Percentiles rank a stretch among this genome's conserved stretches.
Conservation (phyloP, 306 rosid species). For the Cucumis hystrix region DNA sequence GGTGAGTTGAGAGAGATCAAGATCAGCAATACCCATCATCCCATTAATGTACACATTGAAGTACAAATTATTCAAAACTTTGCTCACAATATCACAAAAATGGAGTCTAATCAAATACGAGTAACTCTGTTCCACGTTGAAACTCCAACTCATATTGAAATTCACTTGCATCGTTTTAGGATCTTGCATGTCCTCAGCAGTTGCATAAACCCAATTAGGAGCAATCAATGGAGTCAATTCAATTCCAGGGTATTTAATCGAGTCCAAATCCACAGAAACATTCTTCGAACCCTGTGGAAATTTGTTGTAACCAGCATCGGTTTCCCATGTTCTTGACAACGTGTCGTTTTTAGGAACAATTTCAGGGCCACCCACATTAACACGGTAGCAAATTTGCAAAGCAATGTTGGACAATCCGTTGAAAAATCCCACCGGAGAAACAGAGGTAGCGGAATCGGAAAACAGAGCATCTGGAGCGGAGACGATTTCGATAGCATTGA, state of each 20-base stretch:
- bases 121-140: slow-evolving; percentile 41
- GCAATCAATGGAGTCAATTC: slow-evolving; percentile 41
- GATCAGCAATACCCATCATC: slow-evolving; percentile 23
- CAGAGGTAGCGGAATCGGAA: slow-evolving; percentile 23
- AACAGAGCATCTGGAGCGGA: slow-evolving; percentile 58
- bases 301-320: slow-evolving; percentile 31
- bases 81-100: slow-evolving; percentile 80
- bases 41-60: slow-evolving; percentile 57
- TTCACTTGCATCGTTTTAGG: slow-evolving; percentile 17
- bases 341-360: slow-evolving; percentile 36
- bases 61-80: slow-evolving; percentile 21
- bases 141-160: slow-evolving; percentile 58
- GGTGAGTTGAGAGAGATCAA: slow-evolving; percentile 53
- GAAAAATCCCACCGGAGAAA: slow-evolving; percentile 30
- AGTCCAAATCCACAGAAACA: slow-evolving; percentile 17
- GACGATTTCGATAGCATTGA: slow-evolving; percentile 73
- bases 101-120: slow-evolving; percentile 71
- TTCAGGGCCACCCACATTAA: slow-evolving; percentile 60
- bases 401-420: slow-evolving; percentile 26
- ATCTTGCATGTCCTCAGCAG: slow-evolving; percentile 39
- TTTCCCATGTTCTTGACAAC: slow-evolving; percentile 60
- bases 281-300: slow-evolving; percentile 38
- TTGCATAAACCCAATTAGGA: slow-evolving; percentile 45
- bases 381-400: slow-evolving; percentile 38
- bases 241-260: slow-evolving; percentile 26